These are phyloP conservation scores for Saccharomycopsis amapae DNA, from an alignment of 805 yeast species.

Conservation along the genomic window DNA sequence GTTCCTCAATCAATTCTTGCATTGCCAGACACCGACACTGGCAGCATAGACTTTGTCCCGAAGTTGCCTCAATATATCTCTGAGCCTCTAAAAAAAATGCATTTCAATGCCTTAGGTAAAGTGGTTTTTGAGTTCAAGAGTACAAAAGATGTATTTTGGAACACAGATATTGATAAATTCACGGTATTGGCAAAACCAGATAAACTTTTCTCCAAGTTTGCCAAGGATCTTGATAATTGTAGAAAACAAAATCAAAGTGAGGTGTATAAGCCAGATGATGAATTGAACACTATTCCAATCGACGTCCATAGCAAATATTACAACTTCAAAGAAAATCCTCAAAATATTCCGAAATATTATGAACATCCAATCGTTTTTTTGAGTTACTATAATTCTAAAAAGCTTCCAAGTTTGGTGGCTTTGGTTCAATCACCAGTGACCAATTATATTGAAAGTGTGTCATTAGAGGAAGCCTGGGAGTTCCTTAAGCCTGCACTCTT, in stretches of 20 bases:
- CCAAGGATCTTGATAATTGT: constrained; percentile 8
- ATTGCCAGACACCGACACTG: constrained; percentile 30
- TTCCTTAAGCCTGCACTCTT: constrained; percentile 48
- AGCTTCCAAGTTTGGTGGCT: constrained; percentile 50
- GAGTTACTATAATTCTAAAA: constrained; percentile 45
- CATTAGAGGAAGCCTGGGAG: constrained; percentile 45
- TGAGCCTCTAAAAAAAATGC: constrained; percentile 40
- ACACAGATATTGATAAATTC: constrained; percentile 42
- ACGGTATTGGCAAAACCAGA: constrained; percentile 37
- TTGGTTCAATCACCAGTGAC: constrained; percentile 73
- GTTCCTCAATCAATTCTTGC: constrained; percentile 70
- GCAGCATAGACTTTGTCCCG: constrained; percentile 51
- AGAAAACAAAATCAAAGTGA: constrained; percentile 4
- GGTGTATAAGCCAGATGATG: constrained; percentile 11
- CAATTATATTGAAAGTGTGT: constrained; percentile 37
- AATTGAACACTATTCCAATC: constrained; percentile 7
- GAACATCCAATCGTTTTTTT: constrained; percentile 55
- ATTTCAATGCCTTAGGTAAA: constrained; percentile 68
- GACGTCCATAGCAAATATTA: constrained; percentile 20
- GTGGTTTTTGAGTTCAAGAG: constrained; percentile 54
- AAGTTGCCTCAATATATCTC: constrained; percentile 40
- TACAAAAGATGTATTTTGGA: constrained; percentile 53
- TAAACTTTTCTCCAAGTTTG: not conserved
- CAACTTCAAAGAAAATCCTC: constrained; percentile 21
- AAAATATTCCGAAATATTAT: constrained; percentile 38